Base-by-base conservation (phyloP, 352 stramenopile genomes). In the Phytophthora foliorum region DNA sequence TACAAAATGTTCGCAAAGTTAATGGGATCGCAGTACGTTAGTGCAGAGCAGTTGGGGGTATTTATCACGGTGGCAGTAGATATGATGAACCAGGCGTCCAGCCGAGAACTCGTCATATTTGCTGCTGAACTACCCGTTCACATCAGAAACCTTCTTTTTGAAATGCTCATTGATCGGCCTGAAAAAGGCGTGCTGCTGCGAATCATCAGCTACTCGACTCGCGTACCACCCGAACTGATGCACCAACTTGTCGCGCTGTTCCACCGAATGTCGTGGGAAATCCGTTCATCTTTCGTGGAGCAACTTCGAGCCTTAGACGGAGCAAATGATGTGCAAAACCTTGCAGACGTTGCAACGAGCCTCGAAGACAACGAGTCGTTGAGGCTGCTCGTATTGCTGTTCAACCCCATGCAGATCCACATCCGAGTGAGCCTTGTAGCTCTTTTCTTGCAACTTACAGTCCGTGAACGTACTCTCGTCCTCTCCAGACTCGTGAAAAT, bases 71-170 rank as follows among this genome's bases (percentile, higher is more conserved):
- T 92, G 27, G 79, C 81, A 0, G 77, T 78, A 9, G 81, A 82
- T 21, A 82, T 92, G 70, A 89, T 88, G 82, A 92, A 91, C 56
- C 82, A 92, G 49, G 84, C 84, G 2, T 85, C 81, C 9, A 90
- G 77, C 17, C 79, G 84, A 31, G 84, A 91, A 39, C 71, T 90
- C 16, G 74, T 88, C 13, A 86, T 82, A 25, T 91, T 91, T 51
- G 66, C 81, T 6, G 67, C 84, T 6, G 81, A 86, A 32, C 45
- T 91, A 0, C 79, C 81, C 5, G 55, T 76, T 4, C 41, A 61
- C 2, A 74, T 74, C 41, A 79, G 82, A 44, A 72, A 78, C 19
- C 50, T 86, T 22, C 80, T 91, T 50, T 89, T 91, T 49, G 64
- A 78, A n/a, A 76, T 89, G 75, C 51, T 85, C 10, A 27, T 54